Evolutionary conservation across 352 stramenopile species (phyloP).

Genomic region (Phytopythium sindhum): DNA sequence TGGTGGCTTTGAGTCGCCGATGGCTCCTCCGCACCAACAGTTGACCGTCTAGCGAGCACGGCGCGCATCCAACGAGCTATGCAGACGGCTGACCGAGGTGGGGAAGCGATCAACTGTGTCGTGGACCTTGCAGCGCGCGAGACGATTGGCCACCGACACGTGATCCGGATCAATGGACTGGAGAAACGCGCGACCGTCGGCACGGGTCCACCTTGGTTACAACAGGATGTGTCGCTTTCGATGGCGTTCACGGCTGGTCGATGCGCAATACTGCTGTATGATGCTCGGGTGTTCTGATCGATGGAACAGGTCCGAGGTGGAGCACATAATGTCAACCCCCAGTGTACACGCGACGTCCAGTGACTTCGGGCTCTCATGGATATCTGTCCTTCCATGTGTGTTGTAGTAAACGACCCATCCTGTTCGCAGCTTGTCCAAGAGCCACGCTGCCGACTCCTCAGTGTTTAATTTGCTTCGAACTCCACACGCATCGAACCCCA

Average conservation of each 20-base stretch:
- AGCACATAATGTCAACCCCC: too few relatives aligned
- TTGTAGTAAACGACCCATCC: background rate
- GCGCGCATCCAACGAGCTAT: too few relatives aligned
- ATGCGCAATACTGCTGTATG: background rate
- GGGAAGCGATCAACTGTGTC: background rate
- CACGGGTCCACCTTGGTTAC: background rate
- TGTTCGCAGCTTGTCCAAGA: too few relatives aligned
- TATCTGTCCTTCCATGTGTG: too few relatives aligned
- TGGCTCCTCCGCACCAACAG: background rate
- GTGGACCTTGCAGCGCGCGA: background rate
- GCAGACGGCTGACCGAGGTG: too few relatives aligned
- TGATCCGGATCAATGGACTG: background rate
- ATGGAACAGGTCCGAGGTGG: too few relatives aligned
- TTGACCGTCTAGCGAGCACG: background rate
- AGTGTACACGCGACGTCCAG: background rate
- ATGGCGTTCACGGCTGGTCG: background rate
- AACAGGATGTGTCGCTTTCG: background rate
- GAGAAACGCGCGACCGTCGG: background rate
- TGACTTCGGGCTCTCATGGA: background rate
- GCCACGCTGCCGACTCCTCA: background rate
- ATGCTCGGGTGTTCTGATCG: too few relatives aligned
- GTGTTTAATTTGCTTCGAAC: slow-evolving; percentile 7
- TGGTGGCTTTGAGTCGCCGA: too few relatives aligned
- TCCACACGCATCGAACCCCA: background rate
- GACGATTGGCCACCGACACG: background rate